Evolutionary conservation across 2,329 filamentous ascomycete species (phyloP).

Genomic region (Fusarium secorum): DNA sequence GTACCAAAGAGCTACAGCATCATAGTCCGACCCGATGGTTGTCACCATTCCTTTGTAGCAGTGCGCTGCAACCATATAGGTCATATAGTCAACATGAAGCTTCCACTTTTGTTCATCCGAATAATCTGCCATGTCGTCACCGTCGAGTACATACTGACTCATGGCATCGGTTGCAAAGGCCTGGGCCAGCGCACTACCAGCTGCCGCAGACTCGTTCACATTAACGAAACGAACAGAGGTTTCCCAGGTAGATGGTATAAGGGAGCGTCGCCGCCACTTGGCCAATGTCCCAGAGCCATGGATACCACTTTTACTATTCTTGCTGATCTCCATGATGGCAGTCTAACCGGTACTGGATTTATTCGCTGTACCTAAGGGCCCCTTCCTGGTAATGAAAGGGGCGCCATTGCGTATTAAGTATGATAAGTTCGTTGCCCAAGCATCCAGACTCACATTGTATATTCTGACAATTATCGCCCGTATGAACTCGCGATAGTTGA

Average conservation of each 20-base stretch:
- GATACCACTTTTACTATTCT: slow-evolving; percentile 26
- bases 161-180: slow-evolving; percentile 80
- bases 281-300: slow-evolving; percentile 36
- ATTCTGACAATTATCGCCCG: slow-evolving; percentile 65
- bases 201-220: slow-evolving; percentile 74
- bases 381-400: slow-evolving; percentile 31
- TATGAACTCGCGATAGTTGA: slow-evolving; percentile 63
- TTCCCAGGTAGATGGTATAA: slow-evolving; percentile 62
- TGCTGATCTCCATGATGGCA: slow-evolving; percentile 55
- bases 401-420: slow-evolving; percentile 36
- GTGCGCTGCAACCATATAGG: slow-evolving; percentile 79
- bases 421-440: slow-evolving; percentile 13
- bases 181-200: slow-evolving; percentile 75
- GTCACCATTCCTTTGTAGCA: slow-evolving; percentile 77
- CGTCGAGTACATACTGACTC: slow-evolving; percentile 77
- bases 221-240: slow-evolving; percentile 68
- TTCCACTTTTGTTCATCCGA: slow-evolving; percentile 75
- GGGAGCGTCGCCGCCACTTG: slow-evolving; percentile 51
- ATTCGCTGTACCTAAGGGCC: slow-evolving; percentile 33
- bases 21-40: slow-evolving; percentile 77
- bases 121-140: slow-evolving; percentile 69
- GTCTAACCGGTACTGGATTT: slow-evolving; percentile 37
- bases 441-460: slow-evolving; percentile 52
- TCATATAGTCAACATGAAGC: slow-evolving; percentile 79
- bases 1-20: slow-evolving; percentile 81